Evolutionary conservation across 495 filamentous ascomycete genomes (phyloP).

Genomic region (Astrothelium macrocarpum): DNA sequence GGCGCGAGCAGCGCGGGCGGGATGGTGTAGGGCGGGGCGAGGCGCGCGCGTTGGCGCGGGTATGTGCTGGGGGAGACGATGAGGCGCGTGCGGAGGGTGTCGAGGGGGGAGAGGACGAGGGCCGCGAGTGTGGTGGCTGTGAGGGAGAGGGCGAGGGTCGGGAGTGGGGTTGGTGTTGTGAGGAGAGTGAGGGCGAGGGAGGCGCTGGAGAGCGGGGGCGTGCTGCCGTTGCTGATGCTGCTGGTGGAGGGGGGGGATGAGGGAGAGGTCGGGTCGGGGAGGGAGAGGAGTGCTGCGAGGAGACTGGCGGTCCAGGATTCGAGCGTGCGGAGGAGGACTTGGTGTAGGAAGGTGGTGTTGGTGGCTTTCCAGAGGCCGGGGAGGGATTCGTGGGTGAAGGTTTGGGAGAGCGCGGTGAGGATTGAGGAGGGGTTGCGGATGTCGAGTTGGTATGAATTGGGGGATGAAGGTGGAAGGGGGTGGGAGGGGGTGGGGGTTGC

Average conservation of each 20-base stretch:
- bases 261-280: conserved; percentile 55
- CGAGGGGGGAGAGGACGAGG: conserved; percentile 60
- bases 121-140: conserved; percentile 60
- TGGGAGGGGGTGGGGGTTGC: conserved; percentile 28
- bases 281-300: conserved; percentile 69
- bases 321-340: conserved; percentile 69
- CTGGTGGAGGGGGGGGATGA: too few relatives aligned
- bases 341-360: conserved; percentile 84
- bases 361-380: conserved; percentile 93
- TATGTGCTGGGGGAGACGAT: too few relatives aligned
- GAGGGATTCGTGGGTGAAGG: conserved; percentile 82
- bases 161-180: too few relatives aligned
- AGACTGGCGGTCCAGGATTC: conserved; percentile 80
- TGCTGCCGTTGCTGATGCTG: too few relatives aligned
- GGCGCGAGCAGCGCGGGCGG: conserved; percentile 65
- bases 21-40: conserved; percentile 64
- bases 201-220: too few relatives aligned
- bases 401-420: conserved; percentile 65
- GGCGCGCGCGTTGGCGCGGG: too few relatives aligned
- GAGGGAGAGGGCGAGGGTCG: too few relatives aligned
- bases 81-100: not conserved
- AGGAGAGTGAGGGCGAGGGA: too few relatives aligned
- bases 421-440: conserved; percentile 64
- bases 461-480: conserved; percentile 20
- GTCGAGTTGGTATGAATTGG: conserved; percentile 49